Evolutionary conservation across 306 rosid genomes (phyloP).

Genomic region (Prunus mongolica): DNA sequence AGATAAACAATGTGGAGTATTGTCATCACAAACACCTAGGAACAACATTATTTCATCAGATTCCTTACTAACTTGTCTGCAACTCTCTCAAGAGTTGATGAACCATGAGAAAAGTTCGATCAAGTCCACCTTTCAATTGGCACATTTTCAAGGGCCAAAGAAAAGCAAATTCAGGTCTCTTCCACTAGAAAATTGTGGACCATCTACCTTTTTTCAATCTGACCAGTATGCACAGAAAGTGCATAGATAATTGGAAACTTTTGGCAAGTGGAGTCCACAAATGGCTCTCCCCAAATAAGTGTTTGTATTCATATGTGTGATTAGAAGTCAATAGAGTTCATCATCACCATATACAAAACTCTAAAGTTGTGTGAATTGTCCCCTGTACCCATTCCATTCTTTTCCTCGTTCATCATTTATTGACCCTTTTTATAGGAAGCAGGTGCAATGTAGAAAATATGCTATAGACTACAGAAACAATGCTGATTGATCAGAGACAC

Average conservation of each 20-base stretch:
- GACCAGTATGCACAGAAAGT: background rate
- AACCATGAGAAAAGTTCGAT: background rate
- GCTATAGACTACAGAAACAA: background rate
- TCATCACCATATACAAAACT: background rate
- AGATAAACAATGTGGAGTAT: background rate
- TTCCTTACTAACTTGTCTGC: background rate
- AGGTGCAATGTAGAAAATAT: background rate
- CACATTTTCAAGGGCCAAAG: background rate
- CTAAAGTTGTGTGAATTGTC: background rate
- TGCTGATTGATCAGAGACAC: background rate
- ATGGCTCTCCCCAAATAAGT: background rate
- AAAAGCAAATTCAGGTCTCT: background rate
- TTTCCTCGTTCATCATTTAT: background rate
- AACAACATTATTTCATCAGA: background rate
- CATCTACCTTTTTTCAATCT: too few species aligned
- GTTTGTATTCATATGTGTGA: background rate
- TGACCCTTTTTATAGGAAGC: background rate
- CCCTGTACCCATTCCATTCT: background rate
- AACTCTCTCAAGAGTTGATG: background rate
- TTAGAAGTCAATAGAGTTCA: background rate
- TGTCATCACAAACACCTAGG: background rate
- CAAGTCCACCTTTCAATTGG: background rate
- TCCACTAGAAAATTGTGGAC: too few species aligned
- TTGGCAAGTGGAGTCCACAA: background rate
- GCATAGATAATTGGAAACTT: background rate